These are phyloP conservation scores for Pulveroboletus frians DNA, from an alignment of 768 basidiomycete species.

Conservation along the genomic window DNA sequence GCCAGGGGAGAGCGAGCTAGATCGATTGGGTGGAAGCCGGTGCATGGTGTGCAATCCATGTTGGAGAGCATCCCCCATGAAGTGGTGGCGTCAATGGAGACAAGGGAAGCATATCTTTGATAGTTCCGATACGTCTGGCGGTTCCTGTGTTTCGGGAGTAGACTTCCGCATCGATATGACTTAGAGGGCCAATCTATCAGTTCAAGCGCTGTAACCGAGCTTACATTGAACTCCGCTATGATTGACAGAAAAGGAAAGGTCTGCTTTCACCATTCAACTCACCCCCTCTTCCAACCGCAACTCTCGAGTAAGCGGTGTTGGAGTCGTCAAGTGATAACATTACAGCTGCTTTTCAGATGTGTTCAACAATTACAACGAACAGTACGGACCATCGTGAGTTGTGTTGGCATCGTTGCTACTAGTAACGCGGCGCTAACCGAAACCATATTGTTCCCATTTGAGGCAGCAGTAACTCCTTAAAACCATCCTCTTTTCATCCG, in stretches of 20 bases:
- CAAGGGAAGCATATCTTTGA: not conserved
- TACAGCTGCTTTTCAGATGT: too few relatives aligned
- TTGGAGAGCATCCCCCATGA: constrained; percentile 39
- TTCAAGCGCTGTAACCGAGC: too few relatives aligned
- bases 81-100: constrained; percentile 24
- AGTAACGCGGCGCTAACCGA: constrained; percentile 10
- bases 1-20: constrained; percentile 17
- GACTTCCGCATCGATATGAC: not conserved
- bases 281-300: too few relatives aligned
- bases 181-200: not conserved
- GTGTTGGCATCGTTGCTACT: not conserved
- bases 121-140: not conserved
- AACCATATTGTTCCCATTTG: too few relatives aligned
- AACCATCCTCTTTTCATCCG: not conserved
- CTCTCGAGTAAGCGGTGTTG: too few relatives aligned
- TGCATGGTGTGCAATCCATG: constrained; percentile 36
- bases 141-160: not conserved
- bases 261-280: too few relatives aligned
- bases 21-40: constrained; percentile 22
- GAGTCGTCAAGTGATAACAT: too few relatives aligned
- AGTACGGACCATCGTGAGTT: not conserved
- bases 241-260: too few relatives aligned
- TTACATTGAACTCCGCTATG: too few relatives aligned
- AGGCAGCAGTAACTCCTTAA: not conserved
- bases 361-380: too few relatives aligned